These are phyloP conservation scores for Alternaria solani DNA, from an alignment of 2,329 filamentous ascomycete species.

Conservation along the genomic window DNA sequence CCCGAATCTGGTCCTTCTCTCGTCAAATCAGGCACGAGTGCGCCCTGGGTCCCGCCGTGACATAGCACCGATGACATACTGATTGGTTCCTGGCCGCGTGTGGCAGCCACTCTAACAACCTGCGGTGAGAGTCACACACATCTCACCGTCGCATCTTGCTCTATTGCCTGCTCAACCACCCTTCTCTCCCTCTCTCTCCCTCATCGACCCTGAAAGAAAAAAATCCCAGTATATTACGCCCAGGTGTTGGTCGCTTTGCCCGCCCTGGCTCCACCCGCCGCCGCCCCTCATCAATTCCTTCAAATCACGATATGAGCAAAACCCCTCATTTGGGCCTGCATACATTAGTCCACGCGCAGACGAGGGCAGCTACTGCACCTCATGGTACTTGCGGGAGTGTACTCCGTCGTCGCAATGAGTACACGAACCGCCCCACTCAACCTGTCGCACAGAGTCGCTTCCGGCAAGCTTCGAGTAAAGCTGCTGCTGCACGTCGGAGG, in stretches of 20 bases:
- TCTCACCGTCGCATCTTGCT: constrained; percentile 20
- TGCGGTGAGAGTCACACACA: constrained; percentile 38
- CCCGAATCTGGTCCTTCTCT: constrained; percentile 21
- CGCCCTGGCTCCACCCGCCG: background rate
- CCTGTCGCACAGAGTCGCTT: constrained; percentile 27
- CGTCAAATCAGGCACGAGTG: constrained; percentile 31
- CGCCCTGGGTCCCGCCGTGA: constrained; percentile 24
- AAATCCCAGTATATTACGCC: background rate
- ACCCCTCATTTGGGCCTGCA: constrained; percentile 35
- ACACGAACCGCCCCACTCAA: constrained; percentile 14
- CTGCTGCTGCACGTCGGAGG: constrained; percentile 29
- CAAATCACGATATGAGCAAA: constrained; percentile 8
- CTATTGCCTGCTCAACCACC: background rate
- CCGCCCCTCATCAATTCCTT: constrained; percentile 14
- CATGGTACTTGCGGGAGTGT: constrained; percentile 30
- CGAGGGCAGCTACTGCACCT: constrained; percentile 34
- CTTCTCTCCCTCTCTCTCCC: background rate
- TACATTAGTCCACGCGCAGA: constrained; percentile 36
- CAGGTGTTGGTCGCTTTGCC: background rate
- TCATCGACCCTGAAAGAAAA: background rate
- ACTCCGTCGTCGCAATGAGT: constrained; percentile 26
- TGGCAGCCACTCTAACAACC: constrained; percentile 34
- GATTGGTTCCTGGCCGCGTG: constrained; percentile 28
- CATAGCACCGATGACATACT: constrained; percentile 19
- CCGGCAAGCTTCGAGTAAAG: constrained; percentile 22